phyloP scores from a whole-genome alignment of 495 filamentous ascomycete species.

The Margaritispora aquatica region DNA sequence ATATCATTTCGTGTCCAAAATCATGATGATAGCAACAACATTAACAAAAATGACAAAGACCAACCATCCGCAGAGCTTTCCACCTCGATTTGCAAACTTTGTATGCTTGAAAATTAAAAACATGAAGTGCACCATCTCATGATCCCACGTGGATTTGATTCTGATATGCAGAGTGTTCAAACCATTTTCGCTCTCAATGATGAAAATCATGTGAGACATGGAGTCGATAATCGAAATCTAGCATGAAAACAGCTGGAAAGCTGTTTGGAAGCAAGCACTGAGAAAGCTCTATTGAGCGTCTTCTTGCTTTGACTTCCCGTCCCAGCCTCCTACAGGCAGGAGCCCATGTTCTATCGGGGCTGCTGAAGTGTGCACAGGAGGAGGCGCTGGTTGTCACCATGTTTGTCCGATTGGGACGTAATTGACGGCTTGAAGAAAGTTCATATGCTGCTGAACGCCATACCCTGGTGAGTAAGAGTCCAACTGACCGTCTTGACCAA shows the following conservation, averaged over 20 bases:
- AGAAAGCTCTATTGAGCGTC: not conserved
- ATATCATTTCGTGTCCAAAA: no score
- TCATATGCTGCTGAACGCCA: not conserved
- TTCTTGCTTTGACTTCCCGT: not conserved
- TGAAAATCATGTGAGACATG: not conserved
- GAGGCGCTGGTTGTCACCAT: not conserved
- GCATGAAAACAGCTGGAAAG: not conserved
- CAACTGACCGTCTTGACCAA: conserved; percentile 3
- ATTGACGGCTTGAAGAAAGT: not conserved
- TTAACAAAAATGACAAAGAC: no score
- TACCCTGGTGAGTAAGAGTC: not conserved
- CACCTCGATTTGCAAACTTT: no score
- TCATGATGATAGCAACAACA: no score
- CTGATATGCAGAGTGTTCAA: not conserved
- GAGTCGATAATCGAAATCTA: not conserved
- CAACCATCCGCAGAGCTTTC: no score
- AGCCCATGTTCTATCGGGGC: not conserved
- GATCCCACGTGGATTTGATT: not conserved
- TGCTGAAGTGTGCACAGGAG: not conserved
- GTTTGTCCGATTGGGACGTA: not conserved
- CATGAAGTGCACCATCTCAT: not conserved
- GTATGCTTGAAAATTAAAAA: not conserved
- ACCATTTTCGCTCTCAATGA: not conserved
- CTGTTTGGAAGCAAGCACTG: no score
- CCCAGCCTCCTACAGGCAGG: not conserved